Conservation (phyloP, 2,329 filamentous ascomycete genomes). For the Fusarium sp. region DNA sequence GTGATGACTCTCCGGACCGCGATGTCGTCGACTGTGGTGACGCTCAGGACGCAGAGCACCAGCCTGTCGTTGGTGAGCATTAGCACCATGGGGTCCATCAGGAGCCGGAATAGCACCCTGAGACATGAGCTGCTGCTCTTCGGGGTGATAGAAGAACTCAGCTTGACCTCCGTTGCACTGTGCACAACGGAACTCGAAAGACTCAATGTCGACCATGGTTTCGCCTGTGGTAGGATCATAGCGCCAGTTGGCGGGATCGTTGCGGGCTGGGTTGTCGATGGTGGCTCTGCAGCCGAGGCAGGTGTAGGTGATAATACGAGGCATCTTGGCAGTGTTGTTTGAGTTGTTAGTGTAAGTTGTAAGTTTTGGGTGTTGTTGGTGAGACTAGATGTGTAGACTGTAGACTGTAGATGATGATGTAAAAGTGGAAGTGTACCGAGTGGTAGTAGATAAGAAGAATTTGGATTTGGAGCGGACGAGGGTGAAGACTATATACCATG, state of each 20-base stretch:
- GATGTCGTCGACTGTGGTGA: background rate
- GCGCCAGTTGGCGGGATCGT: background rate
- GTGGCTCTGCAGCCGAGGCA: background rate
- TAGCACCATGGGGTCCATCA: background rate
- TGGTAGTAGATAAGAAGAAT: background rate
- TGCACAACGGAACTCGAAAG: background rate
- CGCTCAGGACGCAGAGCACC: background rate
- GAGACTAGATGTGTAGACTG: background rate
- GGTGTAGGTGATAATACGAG: background rate
- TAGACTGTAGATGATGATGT: background rate
- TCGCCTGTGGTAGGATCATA: background rate
- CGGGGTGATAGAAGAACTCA: background rate
- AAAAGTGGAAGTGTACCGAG: background rate
- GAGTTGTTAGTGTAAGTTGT: background rate
- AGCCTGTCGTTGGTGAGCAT: background rate
- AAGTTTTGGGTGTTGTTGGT: fast-evolving
- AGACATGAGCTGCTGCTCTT: background rate
- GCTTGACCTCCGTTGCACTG: background rate
- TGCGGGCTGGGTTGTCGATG: background rate
- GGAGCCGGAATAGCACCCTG: background rate
- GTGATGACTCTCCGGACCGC: fast-evolving
- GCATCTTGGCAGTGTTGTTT: background rate
- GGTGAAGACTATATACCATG: background rate
- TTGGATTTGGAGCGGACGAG: fast-evolving
- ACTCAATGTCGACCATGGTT: background rate